Evolutionary conservation across 148 eudicot species (phyloP).

Genomic region (Heliamphora exappendiculata): DNA sequence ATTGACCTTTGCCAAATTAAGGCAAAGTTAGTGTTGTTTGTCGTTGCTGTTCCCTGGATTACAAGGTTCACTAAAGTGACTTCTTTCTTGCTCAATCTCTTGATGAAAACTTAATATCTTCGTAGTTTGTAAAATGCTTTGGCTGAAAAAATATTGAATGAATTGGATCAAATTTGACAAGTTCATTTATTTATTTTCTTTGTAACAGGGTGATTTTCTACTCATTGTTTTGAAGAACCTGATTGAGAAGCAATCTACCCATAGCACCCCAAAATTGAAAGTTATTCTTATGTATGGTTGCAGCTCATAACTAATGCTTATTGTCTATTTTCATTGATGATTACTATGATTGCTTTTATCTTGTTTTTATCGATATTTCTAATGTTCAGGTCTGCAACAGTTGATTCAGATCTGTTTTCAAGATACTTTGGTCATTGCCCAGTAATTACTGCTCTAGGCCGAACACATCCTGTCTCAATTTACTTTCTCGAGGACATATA

Average conservation of each 20-base stretch:
- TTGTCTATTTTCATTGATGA: slow-evolving; percentile 3
- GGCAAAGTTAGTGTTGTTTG: neutral
- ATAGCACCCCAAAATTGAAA: slow-evolving; percentile 50
- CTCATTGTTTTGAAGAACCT: slow-evolving; percentile 75
- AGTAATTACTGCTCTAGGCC: slow-evolving; percentile 85
- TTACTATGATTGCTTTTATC: slow-evolving; percentile 5
- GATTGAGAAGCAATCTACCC: slow-evolving; percentile 69
- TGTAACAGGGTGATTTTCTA: slow-evolving; percentile 85
- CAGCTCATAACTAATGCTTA: slow-evolving; percentile 8
- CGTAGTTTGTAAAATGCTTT: neutral
- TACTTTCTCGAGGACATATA: slow-evolving; percentile 83
- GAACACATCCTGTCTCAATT: slow-evolving; percentile 91
- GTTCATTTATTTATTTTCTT: neutral
- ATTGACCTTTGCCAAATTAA: neutral
- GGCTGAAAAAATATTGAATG: neutral
- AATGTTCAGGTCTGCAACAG: slow-evolving; percentile 84
- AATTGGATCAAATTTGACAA: neutral
- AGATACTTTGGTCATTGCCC: slow-evolving; percentile 86
- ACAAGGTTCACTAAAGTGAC: neutral
- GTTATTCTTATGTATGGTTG: slow-evolving; percentile 82
- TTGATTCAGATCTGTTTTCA: slow-evolving; percentile 85
- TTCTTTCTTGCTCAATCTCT: neutral
- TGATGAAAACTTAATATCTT: neutral
- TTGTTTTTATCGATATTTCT: neutral
- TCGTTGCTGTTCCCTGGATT: neutral